Base-by-base conservation (phyloP, 164 flowering plant species). In the Umbellularia californica region DNA sequence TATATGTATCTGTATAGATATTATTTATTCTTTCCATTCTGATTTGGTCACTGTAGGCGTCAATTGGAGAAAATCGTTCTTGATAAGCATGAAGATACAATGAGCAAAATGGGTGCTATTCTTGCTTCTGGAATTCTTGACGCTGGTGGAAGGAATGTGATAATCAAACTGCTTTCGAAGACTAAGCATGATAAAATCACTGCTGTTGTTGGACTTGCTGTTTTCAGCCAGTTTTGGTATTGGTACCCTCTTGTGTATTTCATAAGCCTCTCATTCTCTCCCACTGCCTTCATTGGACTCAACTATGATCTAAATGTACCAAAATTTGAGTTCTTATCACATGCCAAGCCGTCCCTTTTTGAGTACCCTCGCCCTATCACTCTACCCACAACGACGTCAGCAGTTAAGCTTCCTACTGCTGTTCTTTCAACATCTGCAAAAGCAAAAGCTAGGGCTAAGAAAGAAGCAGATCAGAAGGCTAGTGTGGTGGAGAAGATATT, bases 41-140 rank as follows among this genome's bases (percentile, higher is more conserved):
- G 1, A 63, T 41, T 28, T 20, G 17, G 28, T 62, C 33, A 69
- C 55, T 81, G 0, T 74, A 96, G 99, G 87, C 90, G 95, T 20
- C 99, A 96, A 77, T 66, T 96, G 80, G 99, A 96, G 81, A 96
- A 96, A 80, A 94, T 96, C 28, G 93, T 96, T 80, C 92, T 94
- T 64, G 99, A 96, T 80, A 94, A 96, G 84, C 99, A 96, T 79
- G 99, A 96, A 81, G 99, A 96, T 74, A 92, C 99, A 14, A 94
- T 96, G 98, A 96, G 99, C 87, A 96, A 96, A 88, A 96, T 96
- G 99, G 99, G 99, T 62, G 99, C 99, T 62, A 96, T 96, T 60
- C 85, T 96, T 73, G 99, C 99, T 72, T 91, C 99, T 30, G 99
- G 99, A 47, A 96, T 96, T 70, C 93, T 96, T 72, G 99, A 96